phyloP scores from a whole-genome alignment of 2,329 filamentous ascomycete genomes.

The Sphaerostilbella broomeana region DNA sequence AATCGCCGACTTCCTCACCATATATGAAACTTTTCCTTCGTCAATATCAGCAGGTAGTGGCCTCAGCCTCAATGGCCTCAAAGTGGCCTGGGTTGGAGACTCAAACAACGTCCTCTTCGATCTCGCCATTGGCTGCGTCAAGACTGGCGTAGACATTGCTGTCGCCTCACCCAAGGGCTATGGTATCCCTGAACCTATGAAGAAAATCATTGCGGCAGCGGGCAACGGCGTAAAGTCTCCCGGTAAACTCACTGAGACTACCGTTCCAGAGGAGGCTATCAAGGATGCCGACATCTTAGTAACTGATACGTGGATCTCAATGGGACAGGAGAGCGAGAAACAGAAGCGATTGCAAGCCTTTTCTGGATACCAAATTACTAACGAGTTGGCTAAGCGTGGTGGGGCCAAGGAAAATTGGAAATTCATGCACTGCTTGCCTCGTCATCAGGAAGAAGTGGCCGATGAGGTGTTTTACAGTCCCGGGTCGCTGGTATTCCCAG shows the following conservation, averaged over 20 bases:
- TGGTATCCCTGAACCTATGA: constrained; percentile 70
- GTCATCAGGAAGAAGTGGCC: constrained; percentile 85
- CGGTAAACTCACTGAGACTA: constrained; percentile 68
- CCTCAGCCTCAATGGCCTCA: constrained; percentile 72
- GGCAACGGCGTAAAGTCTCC: constrained; percentile 49
- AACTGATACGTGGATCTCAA: constrained; percentile 96
- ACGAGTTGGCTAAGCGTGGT: constrained; percentile 72
- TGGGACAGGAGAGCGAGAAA: constrained; percentile 90
- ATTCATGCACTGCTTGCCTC: constrained; percentile 97
- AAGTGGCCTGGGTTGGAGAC: constrained; percentile 93
- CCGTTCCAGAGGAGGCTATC: constrained; percentile 75
- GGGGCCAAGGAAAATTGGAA: constrained; percentile 87
- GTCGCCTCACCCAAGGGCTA: constrained; percentile 85
- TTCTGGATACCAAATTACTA: constrained; percentile 84
- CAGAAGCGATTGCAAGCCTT: constrained; percentile 74
- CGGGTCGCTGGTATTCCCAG: constrained; percentile 81
- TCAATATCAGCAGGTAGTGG: constrained; percentile 29
- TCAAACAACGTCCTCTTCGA: constrained; percentile 97
- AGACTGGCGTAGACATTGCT: constrained; percentile 77
- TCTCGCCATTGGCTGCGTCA: constrained; percentile 78
- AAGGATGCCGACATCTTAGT: constrained; percentile 83
- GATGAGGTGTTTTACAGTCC: constrained; percentile 92
- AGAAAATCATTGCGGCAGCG: constrained; percentile 61
- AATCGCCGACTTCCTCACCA: constrained; percentile 88
- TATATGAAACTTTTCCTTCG: constrained; percentile 68